A percentile compares a stretch with the other conserved stretches of the same genome.
Conservation (phyloP, 768 basidiomycete species). For the Sporobolomyces phaffii region DNA sequence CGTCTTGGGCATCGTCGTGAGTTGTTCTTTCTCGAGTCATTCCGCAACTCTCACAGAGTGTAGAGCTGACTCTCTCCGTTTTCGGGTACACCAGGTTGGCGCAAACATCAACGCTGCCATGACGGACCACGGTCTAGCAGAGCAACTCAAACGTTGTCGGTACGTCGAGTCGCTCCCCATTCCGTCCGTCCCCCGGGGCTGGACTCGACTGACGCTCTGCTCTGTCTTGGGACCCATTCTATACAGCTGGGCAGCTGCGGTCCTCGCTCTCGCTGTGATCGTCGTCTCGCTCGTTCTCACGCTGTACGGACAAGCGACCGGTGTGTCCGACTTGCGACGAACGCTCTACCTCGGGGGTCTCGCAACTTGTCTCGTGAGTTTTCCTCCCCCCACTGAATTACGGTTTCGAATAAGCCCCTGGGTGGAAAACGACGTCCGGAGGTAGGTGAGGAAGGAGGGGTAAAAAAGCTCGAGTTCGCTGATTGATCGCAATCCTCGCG, state of each 20-base stretch:
- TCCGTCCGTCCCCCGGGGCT: too few relatives aligned
- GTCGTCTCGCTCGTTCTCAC: background rate
- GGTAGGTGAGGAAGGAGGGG: too few relatives aligned
- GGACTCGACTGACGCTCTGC: background rate
- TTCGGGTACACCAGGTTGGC: background rate
- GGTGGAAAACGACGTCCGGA: too few relatives aligned
- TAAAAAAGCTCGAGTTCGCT: too few relatives aligned
- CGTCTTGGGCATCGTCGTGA: constrained; percentile 8
- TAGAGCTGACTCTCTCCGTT: too few relatives aligned
- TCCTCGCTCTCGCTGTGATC: background rate
- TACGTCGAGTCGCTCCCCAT: background rate
- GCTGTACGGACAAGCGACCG: background rate
- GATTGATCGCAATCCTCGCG: too few relatives aligned
- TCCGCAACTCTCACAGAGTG: too few relatives aligned
- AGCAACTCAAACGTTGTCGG: background rate
- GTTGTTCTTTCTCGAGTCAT: background rate
- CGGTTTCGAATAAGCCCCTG: too few relatives aligned
- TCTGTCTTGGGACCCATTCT: too few relatives aligned
- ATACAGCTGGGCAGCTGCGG: background rate
- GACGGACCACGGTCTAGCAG: background rate
- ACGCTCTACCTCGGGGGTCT: background rate
- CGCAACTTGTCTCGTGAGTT: constrained; percentile 1
- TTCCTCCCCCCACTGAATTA: background rate
- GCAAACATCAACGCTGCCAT: background rate
- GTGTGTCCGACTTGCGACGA: background rate